Evolutionary conservation across 257 asterid species (phyloP).

Genomic region (Plantago ovata): DNA sequence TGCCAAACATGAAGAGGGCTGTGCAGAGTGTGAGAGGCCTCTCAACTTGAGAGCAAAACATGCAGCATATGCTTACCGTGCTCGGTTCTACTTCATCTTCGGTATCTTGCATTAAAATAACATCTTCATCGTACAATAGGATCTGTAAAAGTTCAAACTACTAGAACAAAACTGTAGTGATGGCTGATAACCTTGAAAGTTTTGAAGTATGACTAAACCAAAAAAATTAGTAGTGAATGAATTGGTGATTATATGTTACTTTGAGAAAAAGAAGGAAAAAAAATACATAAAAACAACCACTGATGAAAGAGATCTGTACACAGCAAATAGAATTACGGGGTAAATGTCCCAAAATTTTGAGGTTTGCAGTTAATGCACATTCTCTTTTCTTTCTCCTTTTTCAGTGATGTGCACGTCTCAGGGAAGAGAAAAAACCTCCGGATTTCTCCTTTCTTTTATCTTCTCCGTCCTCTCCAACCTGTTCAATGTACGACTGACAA

Average conservation of each 20-base stretch:
- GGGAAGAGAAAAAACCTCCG: conserved; percentile 82
- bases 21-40: too few relatives aligned
- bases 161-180: too few relatives aligned
- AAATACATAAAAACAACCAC: conserved; percentile 14
- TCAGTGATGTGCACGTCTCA: conserved; percentile 70
- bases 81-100: too few relatives aligned
- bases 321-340: conserved; percentile 25
- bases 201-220: conserved; percentile 24
- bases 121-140: too few relatives aligned
- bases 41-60: too few relatives aligned
- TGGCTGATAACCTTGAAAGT: too few relatives aligned
- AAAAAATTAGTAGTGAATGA: neutral
- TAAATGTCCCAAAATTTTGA: conserved; percentile 28
- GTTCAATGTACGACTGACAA: conserved; percentile 17
- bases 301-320: conserved; percentile 34
- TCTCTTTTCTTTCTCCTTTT: conserved; percentile 2
- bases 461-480: conserved; percentile 75
- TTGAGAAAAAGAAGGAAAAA: conserved; percentile 6
- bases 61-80: too few relatives aligned
- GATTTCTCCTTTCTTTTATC: conserved; percentile 74
- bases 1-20: too few relatives aligned
- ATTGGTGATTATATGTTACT: neutral
- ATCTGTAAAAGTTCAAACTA: too few relatives aligned
- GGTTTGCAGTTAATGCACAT: conserved; percentile 17
- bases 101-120: too few relatives aligned